Conservation (phyloP, 257 asterid genomes). For the Datura wrightii region DNA sequence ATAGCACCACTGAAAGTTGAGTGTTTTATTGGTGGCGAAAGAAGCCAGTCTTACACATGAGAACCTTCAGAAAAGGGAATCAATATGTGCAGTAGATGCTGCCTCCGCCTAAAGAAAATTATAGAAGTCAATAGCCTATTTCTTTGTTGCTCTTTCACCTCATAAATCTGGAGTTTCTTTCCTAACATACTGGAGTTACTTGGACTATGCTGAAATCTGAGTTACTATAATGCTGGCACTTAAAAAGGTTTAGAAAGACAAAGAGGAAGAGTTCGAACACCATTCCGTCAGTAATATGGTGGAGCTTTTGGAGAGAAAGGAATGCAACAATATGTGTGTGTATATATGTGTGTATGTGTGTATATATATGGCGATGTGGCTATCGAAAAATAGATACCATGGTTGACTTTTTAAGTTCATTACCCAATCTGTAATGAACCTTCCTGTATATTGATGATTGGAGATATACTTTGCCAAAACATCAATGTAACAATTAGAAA, state of each 20-base stretch:
- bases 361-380: neutral
- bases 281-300: neutral
- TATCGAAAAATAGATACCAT: neutral
- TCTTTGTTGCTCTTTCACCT: conserved; percentile 7
- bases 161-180: neutral
- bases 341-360: neutral
- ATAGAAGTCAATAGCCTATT: neutral
- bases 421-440: neutral
- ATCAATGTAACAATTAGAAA: neutral
- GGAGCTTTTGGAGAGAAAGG: neutral
- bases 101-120: neutral
- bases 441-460: conserved; percentile 3
- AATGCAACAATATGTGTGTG: neutral
- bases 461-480: neutral
- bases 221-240: neutral
- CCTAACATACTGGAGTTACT: neutral
- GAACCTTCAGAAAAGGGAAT: neutral
- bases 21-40: neutral
- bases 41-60: neutral
- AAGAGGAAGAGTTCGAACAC: neutral
- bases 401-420: neutral
- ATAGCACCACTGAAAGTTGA: conserved; percentile 13
- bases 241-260: conserved; percentile 3
- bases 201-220: neutral
- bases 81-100: conserved; percentile 9